These are phyloP conservation scores for Plasmopara viticola DNA, from an alignment of 352 stramenopile species.

Conservation along the genomic window DNA sequence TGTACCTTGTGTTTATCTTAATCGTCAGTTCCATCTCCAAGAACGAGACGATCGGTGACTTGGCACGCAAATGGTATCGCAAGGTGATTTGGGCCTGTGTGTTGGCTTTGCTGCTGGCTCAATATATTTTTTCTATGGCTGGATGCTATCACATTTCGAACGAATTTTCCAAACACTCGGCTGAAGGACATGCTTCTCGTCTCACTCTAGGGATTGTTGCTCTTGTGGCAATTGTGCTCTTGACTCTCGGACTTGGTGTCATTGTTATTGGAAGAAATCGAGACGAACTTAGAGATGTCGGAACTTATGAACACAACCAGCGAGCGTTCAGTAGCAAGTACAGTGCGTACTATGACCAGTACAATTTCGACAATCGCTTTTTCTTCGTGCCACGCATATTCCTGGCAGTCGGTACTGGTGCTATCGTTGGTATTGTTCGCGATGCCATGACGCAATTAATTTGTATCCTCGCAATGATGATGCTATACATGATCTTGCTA, in stretches of 20 bases:
- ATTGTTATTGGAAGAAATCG: slow-evolving; percentile 57
- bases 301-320: slow-evolving; percentile 70
- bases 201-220: slow-evolving; percentile 41
- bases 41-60: slow-evolving; percentile 51
- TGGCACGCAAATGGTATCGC: slow-evolving; percentile 64
- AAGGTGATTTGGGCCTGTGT: slow-evolving; percentile 76
- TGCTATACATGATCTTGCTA: slow-evolving; percentile 66
- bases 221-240: slow-evolving; percentile 40
- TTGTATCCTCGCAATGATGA: slow-evolving; percentile 58
- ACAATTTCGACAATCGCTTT: slow-evolving; percentile 86
- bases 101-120: slow-evolving; percentile 62
- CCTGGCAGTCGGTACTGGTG: slow-evolving; percentile 59
- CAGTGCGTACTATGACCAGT: slow-evolving; percentile 84
- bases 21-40: slow-evolving; percentile 42
- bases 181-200: slow-evolving; percentile 26
- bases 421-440: slow-evolving; percentile 62
- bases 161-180: slow-evolving; percentile 24
- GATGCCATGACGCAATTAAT: slow-evolving; percentile 69
- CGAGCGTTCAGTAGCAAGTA: slow-evolving; percentile 77
- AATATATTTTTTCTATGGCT: slow-evolving; percentile 86
- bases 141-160: slow-evolving; percentile 68
- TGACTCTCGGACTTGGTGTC: slow-evolving; percentile 62
- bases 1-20: slow-evolving; percentile 58
- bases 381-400: slow-evolving; percentile 82
- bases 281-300: slow-evolving; percentile 68